Conservation (phyloP, 805 yeast genomes). For the Pichia pseudocactophila region DNA sequence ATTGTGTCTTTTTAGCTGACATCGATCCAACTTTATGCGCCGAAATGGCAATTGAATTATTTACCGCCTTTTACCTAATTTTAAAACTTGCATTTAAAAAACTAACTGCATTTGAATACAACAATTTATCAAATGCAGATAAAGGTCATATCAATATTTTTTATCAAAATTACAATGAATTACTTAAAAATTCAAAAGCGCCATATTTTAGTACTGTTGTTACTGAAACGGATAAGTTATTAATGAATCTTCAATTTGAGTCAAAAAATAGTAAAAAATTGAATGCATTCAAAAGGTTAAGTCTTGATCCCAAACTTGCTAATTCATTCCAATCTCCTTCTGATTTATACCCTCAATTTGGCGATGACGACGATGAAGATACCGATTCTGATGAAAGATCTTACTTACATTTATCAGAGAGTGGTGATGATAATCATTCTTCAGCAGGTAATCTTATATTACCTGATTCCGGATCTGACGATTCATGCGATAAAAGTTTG, state of each 20-base stretch:
- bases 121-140: neutral
- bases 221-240: neutral
- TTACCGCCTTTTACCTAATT: slow-evolving; percentile 6
- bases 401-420: neutral
- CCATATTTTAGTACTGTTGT: neutral
- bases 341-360: slow-evolving; percentile 6
- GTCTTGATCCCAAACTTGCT: slow-evolving; percentile 1
- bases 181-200: neutral
- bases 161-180: slow-evolving; percentile 1
- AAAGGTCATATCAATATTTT: slow-evolving; percentile 3
- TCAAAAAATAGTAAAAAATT: neutral
- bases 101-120: neutral
- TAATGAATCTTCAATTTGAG: too few relatives aligned
- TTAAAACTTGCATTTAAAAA: neutral
- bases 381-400: neutral
- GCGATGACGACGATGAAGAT: neutral
- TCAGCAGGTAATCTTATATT: neutral
- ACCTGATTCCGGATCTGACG: too few relatives aligned
- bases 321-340: slow-evolving; percentile 1
- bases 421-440: neutral
- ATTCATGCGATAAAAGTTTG: too few relatives aligned
- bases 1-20: slow-evolving; percentile 4
- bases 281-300: neutral
- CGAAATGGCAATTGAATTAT: slow-evolving; percentile 6
- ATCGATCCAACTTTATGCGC: slow-evolving; percentile 5